Evolutionary conservation across 768 basidiomycete genomes (phyloP).

Genomic region (Trametes punicea): DNA sequence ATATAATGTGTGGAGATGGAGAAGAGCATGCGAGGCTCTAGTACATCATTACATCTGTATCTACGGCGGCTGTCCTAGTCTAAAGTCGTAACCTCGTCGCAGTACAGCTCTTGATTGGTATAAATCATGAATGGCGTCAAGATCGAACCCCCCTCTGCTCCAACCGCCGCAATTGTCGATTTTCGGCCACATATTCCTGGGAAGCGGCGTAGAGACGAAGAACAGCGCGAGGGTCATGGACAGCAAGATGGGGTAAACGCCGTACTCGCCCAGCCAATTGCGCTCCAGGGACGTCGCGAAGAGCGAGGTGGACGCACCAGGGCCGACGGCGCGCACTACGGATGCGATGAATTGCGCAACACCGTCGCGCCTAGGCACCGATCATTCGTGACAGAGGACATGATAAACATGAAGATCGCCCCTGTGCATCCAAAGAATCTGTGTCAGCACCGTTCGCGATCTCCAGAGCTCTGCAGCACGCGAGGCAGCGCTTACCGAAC

Average conservation of each 20-base stretch:
- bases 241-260: conserved; percentile 34
- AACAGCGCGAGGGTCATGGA: conserved; percentile 15
- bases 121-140: neutral
- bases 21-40: neutral
- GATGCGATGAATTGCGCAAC: conserved; percentile 52
- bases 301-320: conserved; percentile 51
- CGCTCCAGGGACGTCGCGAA: conserved; percentile 50
- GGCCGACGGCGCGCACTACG: conserved; percentile 48
- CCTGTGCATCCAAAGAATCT: conserved; percentile 3
- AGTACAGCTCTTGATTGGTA: neutral
- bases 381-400: conserved; percentile 28
- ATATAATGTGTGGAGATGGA: neutral
- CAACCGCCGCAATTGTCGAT: neutral
- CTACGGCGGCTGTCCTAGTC: too few species aligned
- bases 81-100: too few species aligned
- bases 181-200: conserved; percentile 24
- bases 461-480: neutral
- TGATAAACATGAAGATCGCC: conserved; percentile 32
- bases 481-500: conserved; percentile 25
- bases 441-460: neutral
- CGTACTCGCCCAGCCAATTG: conserved; percentile 44
- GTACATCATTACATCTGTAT: too few species aligned
- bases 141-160: neutral
- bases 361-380: conserved; percentile 48
- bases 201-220: conserved; percentile 21